These are phyloP conservation scores for Cronartium quercuum DNA, from an alignment of 1,284 basidiomycete genomes.

Conservation along the genomic window DNA sequence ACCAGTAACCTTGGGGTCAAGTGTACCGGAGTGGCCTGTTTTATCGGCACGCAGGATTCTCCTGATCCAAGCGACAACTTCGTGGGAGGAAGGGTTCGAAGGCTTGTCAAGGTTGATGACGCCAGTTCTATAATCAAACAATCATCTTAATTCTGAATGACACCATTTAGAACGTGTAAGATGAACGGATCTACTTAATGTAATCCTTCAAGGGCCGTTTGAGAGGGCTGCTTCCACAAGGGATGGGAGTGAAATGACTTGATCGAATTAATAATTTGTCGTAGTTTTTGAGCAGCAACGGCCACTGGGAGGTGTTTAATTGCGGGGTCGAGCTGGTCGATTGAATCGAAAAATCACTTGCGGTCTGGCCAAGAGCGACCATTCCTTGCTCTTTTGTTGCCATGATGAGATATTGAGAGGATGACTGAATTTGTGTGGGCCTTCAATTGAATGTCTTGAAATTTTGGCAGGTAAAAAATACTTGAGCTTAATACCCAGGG, in stretches of 20 bases:
- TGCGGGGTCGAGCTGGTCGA: conserved; percentile 50
- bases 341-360: conserved; percentile 51
- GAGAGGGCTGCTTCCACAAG: conserved; percentile 49
- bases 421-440: neutral
- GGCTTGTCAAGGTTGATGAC: conserved; percentile 99
- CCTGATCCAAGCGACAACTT: conserved; percentile 98
- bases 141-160: conserved; percentile 72
- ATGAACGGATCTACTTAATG: conserved; percentile 14
- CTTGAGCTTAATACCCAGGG: too few relatives aligned
- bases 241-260: conserved; percentile 96
- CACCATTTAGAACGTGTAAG: conserved; percentile 77
- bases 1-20: conserved; percentile 98
- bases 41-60: conserved; percentile 94
- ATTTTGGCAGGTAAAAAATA: too few relatives aligned
- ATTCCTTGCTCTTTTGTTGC: conserved; percentile 31
- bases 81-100: conserved; percentile 99
- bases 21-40: conserved; percentile 94
- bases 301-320: conserved; percentile 90
- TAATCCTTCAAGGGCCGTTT: conserved; percentile 32
- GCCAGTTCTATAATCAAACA: conserved; percentile 63
- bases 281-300: conserved; percentile 96
- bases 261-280: conserved; percentile 66
- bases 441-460: too few relatives aligned
- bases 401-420: neutral
- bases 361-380: conserved; percentile 41